phyloP scores from a whole-genome alignment of 2,329 filamentous ascomycete species.

The Amphichorda felina region DNA sequence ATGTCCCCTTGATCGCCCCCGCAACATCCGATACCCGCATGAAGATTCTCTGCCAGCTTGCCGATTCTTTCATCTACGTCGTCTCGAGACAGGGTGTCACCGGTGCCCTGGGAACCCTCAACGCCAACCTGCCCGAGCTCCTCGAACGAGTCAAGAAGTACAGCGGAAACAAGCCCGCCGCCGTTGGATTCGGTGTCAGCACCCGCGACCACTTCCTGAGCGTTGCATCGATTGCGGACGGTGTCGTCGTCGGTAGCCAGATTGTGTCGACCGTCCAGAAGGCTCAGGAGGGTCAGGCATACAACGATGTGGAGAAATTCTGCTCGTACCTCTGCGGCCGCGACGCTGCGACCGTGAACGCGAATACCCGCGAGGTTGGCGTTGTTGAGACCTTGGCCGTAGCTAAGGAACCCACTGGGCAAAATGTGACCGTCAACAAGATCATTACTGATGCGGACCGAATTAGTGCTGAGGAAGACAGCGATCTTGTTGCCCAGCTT shows the following conservation, averaged over 20 bases:
- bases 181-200: conserved; percentile 92
- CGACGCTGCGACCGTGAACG: conserved; percentile 16
- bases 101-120: conserved; percentile 74
- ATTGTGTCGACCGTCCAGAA: conserved; percentile 67
- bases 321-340: conserved; percentile 57
- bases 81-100: conserved; percentile 97
- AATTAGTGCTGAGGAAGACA: conserved; percentile 41
- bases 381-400: conserved; percentile 53
- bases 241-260: conserved; percentile 93
- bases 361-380: conserved; percentile 51
- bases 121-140: conserved; percentile 68
- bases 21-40: conserved; percentile 86
- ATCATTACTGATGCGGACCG: conserved; percentile 57
- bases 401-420: conserved; percentile 26
- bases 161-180: conserved; percentile 80
- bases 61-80: conserved; percentile 98
- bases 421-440: conserved; percentile 40
- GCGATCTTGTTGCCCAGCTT: conserved; percentile 67
- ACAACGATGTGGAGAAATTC: conserved; percentile 73
- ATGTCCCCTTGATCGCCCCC: conserved; percentile 93
- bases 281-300: conserved; percentile 16
- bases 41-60: conserved; percentile 91
- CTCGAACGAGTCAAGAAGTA: conserved; percentile 81
- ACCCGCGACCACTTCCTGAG: conserved; percentile 88
- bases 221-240: conserved; percentile 75